phyloP scores from a whole-genome alignment of 2,329 filamentous ascomycete genomes.

The Cladophialophora exuberans region DNA sequence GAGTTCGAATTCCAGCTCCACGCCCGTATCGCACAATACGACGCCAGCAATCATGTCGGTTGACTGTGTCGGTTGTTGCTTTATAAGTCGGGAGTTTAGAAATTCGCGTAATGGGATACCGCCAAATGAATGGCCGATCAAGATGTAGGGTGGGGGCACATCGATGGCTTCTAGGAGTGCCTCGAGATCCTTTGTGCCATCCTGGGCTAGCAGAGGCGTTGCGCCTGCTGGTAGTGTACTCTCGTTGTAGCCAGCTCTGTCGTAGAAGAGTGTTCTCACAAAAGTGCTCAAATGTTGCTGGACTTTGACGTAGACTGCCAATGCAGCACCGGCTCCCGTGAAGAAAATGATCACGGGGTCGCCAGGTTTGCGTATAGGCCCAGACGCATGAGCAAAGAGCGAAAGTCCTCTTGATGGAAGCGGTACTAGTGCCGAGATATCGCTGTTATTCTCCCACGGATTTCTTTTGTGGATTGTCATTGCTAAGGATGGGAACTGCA shows the following conservation, averaged over 20 bases:
- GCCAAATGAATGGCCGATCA: constrained; percentile 47
- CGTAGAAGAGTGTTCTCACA: constrained; percentile 40
- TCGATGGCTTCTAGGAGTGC: constrained; percentile 33
- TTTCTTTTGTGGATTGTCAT: constrained; percentile 21
- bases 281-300: constrained; percentile 37
- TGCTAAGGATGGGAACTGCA: too few relatives aligned
- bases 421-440: constrained; percentile 3
- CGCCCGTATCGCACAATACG: constrained; percentile 43
- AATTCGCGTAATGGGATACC: constrained; percentile 45
- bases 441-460: constrained; percentile 7
- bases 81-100: constrained; percentile 38
- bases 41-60: constrained; percentile 39
- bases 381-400: constrained; percentile 38
- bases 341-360: constrained; percentile 42
- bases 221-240: constrained; percentile 34
- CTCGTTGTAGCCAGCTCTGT: constrained; percentile 44
- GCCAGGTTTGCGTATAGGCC: constrained; percentile 30
- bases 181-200: constrained; percentile 39
- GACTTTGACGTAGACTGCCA: constrained; percentile 40
- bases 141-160: constrained; percentile 37
- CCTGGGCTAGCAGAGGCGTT: constrained; percentile 32
- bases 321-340: constrained; percentile 42
- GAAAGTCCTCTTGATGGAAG: not conserved
- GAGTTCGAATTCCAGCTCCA: constrained; percentile 39
- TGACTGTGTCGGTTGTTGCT: not conserved